A percentile compares a stretch with the other conserved stretches of the same genome.
Conservation (phyloP, 768 basidiomycete species). For the Agaricus blazei region DNA sequence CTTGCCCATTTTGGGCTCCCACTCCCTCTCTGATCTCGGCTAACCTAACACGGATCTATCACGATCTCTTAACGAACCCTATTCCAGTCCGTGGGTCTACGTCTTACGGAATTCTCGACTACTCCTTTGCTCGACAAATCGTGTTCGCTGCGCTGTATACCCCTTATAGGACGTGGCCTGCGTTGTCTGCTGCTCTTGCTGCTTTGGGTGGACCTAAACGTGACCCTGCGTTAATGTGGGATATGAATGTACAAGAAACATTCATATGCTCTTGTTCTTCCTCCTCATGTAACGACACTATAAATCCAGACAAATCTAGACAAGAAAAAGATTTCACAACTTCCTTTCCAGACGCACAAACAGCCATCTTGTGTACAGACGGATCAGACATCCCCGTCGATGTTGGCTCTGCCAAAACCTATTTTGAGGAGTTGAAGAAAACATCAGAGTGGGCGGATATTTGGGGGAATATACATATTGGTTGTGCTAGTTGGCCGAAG, state of each 20-base stretch:
- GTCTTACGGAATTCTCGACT: conserved; percentile 34
- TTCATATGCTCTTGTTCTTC: conserved; percentile 21
- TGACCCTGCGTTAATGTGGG: conserved; percentile 23
- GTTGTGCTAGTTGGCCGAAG: conserved; percentile 11
- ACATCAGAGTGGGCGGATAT: conserved; percentile 26
- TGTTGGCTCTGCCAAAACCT: conserved; percentile 23
- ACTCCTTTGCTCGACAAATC: conserved; percentile 19
- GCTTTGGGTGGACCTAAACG: conserved; percentile 24
- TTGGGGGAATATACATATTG: conserved; percentile 22
- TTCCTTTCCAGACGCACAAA: conserved; percentile 14
- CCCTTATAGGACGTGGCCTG: conserved; percentile 28
- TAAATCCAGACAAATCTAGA: conserved; percentile 11
- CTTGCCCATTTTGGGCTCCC: conserved; percentile 34
- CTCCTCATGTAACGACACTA: conserved; percentile 5
- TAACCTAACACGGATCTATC: conserved; percentile 30
- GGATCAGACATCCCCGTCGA: conserved; percentile 23
- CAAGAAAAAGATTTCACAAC: conserved; percentile 4
- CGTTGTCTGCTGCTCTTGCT: conserved; percentile 30
- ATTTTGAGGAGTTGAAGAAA: conserved; percentile 19
- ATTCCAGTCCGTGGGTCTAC: conserved; percentile 25
- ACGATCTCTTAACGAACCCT: conserved; percentile 24
- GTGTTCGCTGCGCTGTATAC: conserved; percentile 30
- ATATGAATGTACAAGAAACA: conserved; percentile 10
- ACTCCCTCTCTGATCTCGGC: conserved; percentile 25
- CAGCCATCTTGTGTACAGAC: conserved; percentile 30